These are phyloP conservation scores for Pterulicium gracile DNA, from an alignment of 1,284 basidiomycete genomes.

Conservation along the genomic window DNA sequence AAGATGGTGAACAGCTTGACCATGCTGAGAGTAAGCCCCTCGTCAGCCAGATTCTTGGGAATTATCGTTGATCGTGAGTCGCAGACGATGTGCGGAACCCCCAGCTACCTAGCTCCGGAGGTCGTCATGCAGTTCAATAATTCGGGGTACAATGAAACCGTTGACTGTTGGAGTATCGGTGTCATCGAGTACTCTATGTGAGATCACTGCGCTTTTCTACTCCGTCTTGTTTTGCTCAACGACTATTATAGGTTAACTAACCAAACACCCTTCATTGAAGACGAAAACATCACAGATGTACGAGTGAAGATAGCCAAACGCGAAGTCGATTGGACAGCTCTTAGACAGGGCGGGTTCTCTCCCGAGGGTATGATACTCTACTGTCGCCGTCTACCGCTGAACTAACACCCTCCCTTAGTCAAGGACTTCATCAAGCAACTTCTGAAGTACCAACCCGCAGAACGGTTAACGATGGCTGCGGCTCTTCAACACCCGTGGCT, in stretches of 20 bases:
- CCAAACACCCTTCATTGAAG: slow-evolving; percentile 61
- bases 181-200: slow-evolving; percentile 86
- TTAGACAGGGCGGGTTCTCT: slow-evolving; percentile 28
- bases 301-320: slow-evolving; percentile 43
- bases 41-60: not conserved
- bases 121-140: slow-evolving; percentile 65
- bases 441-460: slow-evolving; percentile 33
- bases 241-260: slow-evolving; percentile 51
- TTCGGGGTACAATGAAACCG: slow-evolving; percentile 73
- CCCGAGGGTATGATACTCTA: slow-evolving; percentile 26
- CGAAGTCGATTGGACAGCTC: slow-evolving; percentile 46
- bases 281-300: slow-evolving; percentile 42
- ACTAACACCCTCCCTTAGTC: slow-evolving; percentile 13
- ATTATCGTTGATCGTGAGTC: slow-evolving; percentile 3
- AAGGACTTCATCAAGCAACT: slow-evolving; percentile 17
- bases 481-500: slow-evolving; percentile 66
- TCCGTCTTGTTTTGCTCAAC: slow-evolving; percentile 12
- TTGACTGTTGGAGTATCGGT: slow-evolving; percentile 91
- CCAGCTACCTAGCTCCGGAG: slow-evolving; percentile 77
- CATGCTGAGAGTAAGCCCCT: slow-evolving; percentile 45
- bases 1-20: slow-evolving; percentile 75
- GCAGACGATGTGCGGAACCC: slow-evolving; percentile 84
- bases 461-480: slow-evolving; percentile 45
- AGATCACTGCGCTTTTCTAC: slow-evolving; percentile 3
- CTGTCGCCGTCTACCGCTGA: no score